Evolutionary conservation across 208 protist genomes (phyloP).

Genomic region (Leptomonas pyrrhocoris): DNA sequence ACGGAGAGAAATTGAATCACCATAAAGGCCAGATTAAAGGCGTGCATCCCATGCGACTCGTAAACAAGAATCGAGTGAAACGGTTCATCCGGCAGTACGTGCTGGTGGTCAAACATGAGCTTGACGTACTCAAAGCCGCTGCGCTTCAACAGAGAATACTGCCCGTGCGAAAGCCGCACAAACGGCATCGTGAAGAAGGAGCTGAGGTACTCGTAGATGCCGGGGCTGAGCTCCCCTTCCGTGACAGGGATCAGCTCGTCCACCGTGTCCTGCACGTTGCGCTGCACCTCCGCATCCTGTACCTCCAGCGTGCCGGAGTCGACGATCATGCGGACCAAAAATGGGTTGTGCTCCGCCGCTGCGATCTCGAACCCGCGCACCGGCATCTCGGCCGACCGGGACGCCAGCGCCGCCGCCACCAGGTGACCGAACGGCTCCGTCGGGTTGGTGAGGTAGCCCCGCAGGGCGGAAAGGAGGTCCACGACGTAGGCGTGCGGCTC

Average conservation of each 20-base stretch:
- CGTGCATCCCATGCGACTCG: slow-evolving; percentile 38
- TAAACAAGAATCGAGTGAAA: slow-evolving; percentile 55
- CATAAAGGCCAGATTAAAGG: slow-evolving; percentile 53
- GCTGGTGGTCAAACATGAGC: slow-evolving; percentile 64
- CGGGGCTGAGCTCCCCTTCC: slow-evolving; percentile 40
- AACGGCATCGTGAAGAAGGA: slow-evolving; percentile 67
- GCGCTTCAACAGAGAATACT: slow-evolving; percentile 63
- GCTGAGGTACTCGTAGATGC: slow-evolving; percentile 72
- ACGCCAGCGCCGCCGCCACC: slow-evolving; percentile 74
- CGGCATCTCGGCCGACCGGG: slow-evolving; percentile 50
- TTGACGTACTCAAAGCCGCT: slow-evolving; percentile 86
- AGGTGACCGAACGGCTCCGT: slow-evolving; percentile 79
- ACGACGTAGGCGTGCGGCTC: slow-evolving; percentile 57
- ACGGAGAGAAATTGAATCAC: slow-evolving; percentile 40
- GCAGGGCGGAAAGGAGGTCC: slow-evolving; percentile 69
- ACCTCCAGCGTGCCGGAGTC: slow-evolving; percentile 53
- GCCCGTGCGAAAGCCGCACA: slow-evolving; percentile 54
- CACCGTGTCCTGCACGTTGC: slow-evolving; percentile 65
- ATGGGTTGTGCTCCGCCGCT: slow-evolving; percentile 65
- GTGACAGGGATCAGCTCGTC: slow-evolving; percentile 51
- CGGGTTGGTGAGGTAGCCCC: slow-evolving; percentile 63
- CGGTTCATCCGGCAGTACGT: slow-evolving; percentile 56
- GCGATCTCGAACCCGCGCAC: slow-evolving; percentile 70
- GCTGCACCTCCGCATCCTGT: slow-evolving; percentile 50
- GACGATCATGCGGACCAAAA: slow-evolving; percentile 73